Percentiles rank a stretch among this genome's conserved stretches.
Evolutionary conservation across 1,139 yeast species (phyloP).

Genomic region (Pneumocystis jirovecii): DNA sequence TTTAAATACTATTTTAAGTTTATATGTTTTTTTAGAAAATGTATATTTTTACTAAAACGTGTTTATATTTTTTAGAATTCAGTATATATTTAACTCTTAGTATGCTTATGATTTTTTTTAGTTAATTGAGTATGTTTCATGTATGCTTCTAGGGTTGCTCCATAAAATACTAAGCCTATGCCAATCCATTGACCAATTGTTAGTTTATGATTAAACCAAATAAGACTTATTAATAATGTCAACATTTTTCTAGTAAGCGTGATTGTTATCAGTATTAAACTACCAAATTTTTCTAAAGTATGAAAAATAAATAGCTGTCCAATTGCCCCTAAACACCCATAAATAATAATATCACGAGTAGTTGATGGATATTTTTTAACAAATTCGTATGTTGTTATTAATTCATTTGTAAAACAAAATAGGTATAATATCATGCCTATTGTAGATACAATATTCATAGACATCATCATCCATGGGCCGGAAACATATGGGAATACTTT

Average conservation of each 20-base stretch:
- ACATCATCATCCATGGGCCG: slow-evolving; percentile 81
- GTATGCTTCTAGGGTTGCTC: slow-evolving; percentile 56
- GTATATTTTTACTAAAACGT: not conserved
- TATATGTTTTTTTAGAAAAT: too few species aligned
- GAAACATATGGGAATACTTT: slow-evolving; percentile 33
- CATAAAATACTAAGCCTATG: slow-evolving; percentile 62
- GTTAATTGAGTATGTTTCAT: slow-evolving; percentile 23
- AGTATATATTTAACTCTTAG: not conserved
- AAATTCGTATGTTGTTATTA: slow-evolving; percentile 33
- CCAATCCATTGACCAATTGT: slow-evolving; percentile 60
- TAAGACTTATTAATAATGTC: slow-evolving; percentile 79
- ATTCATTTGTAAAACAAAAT: slow-evolving; percentile 33
- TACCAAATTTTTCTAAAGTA: slow-evolving; percentile 71
- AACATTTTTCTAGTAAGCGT: slow-evolving; percentile 94
- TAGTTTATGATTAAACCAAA: slow-evolving; percentile 67
- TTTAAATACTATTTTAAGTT: not conserved
- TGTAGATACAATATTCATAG: slow-evolving; percentile 49
- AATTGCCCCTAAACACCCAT: slow-evolving; percentile 68
- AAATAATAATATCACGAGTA: slow-evolving; percentile 44
- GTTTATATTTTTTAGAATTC: not conserved
- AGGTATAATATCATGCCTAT: slow-evolving; percentile 29
- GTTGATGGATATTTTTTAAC: slow-evolving; percentile 37
- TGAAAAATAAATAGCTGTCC: slow-evolving; percentile 87
- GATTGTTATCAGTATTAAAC: slow-evolving; percentile 72
- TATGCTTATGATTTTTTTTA: not conserved